Evolutionary conservation across 768 basidiomycete genomes (phyloP).

Genomic region (Mycena filopes): DNA sequence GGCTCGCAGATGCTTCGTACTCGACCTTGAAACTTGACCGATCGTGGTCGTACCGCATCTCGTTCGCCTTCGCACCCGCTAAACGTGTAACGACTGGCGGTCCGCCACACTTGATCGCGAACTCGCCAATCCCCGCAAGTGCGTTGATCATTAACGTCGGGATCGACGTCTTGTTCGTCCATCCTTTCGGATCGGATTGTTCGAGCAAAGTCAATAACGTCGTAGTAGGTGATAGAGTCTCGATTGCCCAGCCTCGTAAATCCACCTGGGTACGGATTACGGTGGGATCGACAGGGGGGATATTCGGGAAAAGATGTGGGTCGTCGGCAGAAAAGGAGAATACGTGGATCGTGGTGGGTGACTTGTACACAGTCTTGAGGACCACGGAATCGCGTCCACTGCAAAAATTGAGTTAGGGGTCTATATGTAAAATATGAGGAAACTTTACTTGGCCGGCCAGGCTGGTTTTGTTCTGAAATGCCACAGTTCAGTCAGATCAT

Average conservation of each 20-base stretch:
- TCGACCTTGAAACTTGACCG: conserved; percentile 83
- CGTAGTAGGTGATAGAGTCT: conserved; percentile 93
- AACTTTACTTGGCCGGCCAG: conserved; percentile 86
- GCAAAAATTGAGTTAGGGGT: conserved; percentile 32
- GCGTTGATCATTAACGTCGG: conserved; percentile 93
- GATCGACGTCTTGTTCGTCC: conserved; percentile 94
- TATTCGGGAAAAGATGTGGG: conserved; percentile 82
- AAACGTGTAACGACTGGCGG: conserved; percentile 92
- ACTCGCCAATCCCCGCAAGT: conserved; percentile 93
- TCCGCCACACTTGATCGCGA: conserved; percentile 94
- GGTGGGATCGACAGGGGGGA: conserved; percentile 73
- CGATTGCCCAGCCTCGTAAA: conserved; percentile 98
- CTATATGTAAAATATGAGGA: conserved; percentile 13
- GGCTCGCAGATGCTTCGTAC: conserved; percentile 74
- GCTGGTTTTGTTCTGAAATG: conserved; percentile 90
- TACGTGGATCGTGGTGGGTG: conserved; percentile 92
- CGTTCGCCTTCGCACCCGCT: conserved; percentile 77
- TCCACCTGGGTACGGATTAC: conserved; percentile 96
- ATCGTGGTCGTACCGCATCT: conserved; percentile 89
- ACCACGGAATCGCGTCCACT: conserved; percentile 93
- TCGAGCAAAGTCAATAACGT: conserved; percentile 93
- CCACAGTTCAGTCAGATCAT: conserved; percentile 93
- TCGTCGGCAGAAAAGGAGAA: conserved; percentile 96
- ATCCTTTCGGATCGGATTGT: conserved; percentile 97
- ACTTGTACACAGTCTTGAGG: conserved; percentile 96